These are phyloP conservation scores for Penicillium occitanis DNA, from an alignment of 2,329 filamentous ascomycete genomes.

Conservation along the genomic window DNA sequence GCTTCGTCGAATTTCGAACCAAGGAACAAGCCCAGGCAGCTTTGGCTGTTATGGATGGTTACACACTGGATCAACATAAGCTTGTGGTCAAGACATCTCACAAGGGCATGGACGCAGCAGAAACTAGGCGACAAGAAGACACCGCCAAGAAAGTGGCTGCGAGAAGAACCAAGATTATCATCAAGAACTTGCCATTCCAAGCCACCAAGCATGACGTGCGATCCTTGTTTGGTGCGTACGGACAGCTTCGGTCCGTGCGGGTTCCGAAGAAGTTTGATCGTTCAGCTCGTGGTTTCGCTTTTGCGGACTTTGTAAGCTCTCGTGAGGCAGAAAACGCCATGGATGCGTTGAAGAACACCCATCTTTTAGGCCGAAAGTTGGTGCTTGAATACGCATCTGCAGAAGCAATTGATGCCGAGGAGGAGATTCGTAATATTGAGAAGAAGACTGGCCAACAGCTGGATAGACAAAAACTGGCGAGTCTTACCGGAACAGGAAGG, in stretches of 20 bases:
- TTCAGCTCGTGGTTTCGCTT: constrained; percentile 87
- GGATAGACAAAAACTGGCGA: constrained; percentile 86
- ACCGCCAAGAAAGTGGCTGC: constrained; percentile 74
- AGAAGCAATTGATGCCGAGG: constrained; percentile 87
- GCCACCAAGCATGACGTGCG: constrained; percentile 89
- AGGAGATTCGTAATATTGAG: constrained; percentile 95
- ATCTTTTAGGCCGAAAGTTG: constrained; percentile 83
- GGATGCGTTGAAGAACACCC: constrained; percentile 86
- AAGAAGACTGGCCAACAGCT: constrained; percentile 89
- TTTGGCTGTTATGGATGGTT: constrained; percentile 80
- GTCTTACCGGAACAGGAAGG: constrained; percentile 76
- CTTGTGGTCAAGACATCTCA: constrained; percentile 84
- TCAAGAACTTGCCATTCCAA: constrained; percentile 98
- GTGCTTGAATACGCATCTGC: constrained; percentile 89
- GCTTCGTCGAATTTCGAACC: constrained; percentile 84
- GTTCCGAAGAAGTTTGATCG: constrained; percentile 94
- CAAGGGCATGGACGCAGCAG: constrained; percentile 80
- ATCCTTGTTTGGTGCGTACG: constrained; percentile 82
- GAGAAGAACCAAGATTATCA: constrained; percentile 85
- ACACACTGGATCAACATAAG: constrained; percentile 81
- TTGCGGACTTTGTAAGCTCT: constrained; percentile 90
- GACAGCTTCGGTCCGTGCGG: constrained; percentile 86
- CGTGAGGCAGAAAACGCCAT: constrained; percentile 89
- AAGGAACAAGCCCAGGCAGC: constrained; percentile 78
- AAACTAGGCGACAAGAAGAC: constrained; percentile 80